phyloP scores from a whole-genome alignment of 2,329 filamentous ascomycete species.

The Colletotrichum gigasporum region DNA sequence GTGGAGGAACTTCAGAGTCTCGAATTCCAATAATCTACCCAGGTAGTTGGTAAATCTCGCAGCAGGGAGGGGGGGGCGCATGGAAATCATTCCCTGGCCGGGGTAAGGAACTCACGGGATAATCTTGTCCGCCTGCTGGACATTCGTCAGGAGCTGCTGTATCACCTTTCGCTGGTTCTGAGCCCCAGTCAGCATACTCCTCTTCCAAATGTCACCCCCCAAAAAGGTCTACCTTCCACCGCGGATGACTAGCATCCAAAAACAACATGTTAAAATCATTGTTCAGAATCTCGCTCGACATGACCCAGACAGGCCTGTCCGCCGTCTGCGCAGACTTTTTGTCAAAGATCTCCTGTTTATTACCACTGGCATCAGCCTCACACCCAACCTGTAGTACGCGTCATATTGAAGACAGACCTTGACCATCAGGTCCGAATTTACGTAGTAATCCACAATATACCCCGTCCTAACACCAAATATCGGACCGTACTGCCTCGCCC shows the following conservation, averaged over 20 bases:
- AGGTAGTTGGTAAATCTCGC: too few relatives aligned
- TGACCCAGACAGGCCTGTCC: constrained; percentile 10
- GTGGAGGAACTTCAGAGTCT: neutral
- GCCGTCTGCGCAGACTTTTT: constrained; percentile 14
- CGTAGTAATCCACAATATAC: constrained; percentile 11
- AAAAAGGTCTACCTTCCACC: neutral
- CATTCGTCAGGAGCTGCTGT: neutral
- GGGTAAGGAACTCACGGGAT: neutral
- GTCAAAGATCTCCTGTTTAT: constrained; percentile 5
- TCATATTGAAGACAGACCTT: too few relatives aligned
- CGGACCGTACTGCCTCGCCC: constrained; percentile 4
- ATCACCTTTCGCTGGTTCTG: constrained; percentile 13
- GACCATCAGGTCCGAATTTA: constrained; percentile 6
- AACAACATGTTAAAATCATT: neutral
- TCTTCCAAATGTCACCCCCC: neutral
- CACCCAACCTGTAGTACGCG: too few relatives aligned
- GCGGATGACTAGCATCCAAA: constrained; percentile 2
- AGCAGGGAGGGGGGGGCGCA: accelerated
- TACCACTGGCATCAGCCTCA: neutral
- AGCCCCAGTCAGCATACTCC: accelerated
- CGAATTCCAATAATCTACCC: neutral
- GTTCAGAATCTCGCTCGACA: constrained; percentile 10
- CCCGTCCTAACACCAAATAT: constrained; percentile 5
- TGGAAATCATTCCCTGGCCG: neutral
- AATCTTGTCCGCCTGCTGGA: constrained; percentile 1